Evolutionary conservation across 2,329 filamentous ascomycete species (phyloP).

Genomic region (Golovinomyces cichoracearum): DNA sequence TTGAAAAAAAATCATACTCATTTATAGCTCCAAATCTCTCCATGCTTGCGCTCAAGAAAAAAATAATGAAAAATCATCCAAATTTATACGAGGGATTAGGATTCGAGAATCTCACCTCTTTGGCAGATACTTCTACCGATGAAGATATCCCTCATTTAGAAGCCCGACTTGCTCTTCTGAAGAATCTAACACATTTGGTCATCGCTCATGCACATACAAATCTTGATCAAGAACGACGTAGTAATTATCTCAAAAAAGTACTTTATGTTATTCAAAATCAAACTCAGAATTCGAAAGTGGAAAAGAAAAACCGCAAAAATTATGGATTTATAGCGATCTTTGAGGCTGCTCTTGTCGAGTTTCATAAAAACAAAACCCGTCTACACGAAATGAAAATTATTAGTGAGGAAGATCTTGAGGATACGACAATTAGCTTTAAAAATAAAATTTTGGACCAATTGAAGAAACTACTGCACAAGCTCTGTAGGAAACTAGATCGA

Average conservation of each 20-base stretch:
- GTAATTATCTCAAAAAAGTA: constrained; percentile 8
- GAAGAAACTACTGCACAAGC: constrained; percentile 4
- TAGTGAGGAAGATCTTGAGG: constrained; percentile 5
- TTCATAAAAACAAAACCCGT: constrained; percentile 5
- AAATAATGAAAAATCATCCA: constrained; percentile 22
- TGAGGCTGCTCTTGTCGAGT: constrained; percentile 6
- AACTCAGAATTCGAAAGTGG: constrained; percentile 6
- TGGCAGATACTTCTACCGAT: constrained; percentile 12
- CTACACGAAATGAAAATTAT: constrained; percentile 9
- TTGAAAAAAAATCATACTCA: constrained; percentile 1
- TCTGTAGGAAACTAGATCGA: not conserved
- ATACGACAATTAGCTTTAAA: constrained; percentile 5
- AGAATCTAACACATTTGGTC: constrained; percentile 8
- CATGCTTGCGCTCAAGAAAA: constrained; percentile 22
- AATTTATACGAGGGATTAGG: constrained; percentile 22
- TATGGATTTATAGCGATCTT: constrained; percentile 8
- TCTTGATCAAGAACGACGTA: constrained; percentile 11
- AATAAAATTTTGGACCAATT: constrained; percentile 7
- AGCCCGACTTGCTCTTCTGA: constrained; percentile 7
- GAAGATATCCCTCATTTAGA: constrained; percentile 1
- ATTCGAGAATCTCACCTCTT: constrained; percentile 17
- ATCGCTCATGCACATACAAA: constrained; percentile 9
- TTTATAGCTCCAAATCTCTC: constrained; percentile 6
- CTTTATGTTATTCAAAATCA: constrained; percentile 10
- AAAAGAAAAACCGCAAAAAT: constrained; percentile 7